Evolutionary conservation across 2,329 filamentous ascomycete species (phyloP).

Genomic region (Ascochyta lentis): DNA sequence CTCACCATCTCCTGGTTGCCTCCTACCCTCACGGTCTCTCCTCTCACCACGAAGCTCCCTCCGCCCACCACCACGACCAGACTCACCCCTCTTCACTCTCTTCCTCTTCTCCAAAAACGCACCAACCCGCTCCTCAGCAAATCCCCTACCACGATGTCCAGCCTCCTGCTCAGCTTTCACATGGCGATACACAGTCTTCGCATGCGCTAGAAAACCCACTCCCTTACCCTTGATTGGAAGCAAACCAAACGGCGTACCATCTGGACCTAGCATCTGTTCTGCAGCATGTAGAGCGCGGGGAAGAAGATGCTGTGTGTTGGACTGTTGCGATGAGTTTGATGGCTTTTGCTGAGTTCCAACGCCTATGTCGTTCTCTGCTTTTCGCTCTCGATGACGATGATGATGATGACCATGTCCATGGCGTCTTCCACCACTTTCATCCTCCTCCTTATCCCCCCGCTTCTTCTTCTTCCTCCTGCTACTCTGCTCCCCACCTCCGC

Average conservation of each 20-base stretch:
- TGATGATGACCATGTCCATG: neutral
- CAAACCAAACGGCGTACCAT: slow-evolving; percentile 25
- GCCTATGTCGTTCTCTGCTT: neutral
- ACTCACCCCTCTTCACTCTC: neutral
- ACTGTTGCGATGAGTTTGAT: neutral
- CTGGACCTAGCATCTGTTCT: slow-evolving; percentile 15
- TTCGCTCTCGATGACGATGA: neutral
- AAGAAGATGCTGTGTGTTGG: neutral
- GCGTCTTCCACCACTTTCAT: neutral
- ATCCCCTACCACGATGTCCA: slow-evolving; percentile 19
- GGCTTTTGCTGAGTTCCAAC: too few relatives aligned
- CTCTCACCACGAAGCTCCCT: too few relatives aligned
- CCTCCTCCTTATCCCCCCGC: neutral
- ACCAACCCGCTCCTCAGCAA: slow-evolving; percentile 23
- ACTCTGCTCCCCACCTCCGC: neutral
- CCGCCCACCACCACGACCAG: too few relatives aligned
- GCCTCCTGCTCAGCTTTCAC: slow-evolving; percentile 30
- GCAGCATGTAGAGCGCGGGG: neutral
- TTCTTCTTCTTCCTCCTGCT: neutral
- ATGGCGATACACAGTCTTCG: slow-evolving; percentile 30
- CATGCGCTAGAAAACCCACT: slow-evolving; percentile 26
- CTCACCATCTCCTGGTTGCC: neutral
- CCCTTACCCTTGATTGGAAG: slow-evolving; percentile 27
- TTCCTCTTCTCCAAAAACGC: slow-evolving; percentile 13
- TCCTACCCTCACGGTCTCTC: too few relatives aligned